Evolutionary conservation across 2,329 filamentous ascomycete species (phyloP).

Genomic region (Dryadomyces quercus-mongolicae): DNA sequence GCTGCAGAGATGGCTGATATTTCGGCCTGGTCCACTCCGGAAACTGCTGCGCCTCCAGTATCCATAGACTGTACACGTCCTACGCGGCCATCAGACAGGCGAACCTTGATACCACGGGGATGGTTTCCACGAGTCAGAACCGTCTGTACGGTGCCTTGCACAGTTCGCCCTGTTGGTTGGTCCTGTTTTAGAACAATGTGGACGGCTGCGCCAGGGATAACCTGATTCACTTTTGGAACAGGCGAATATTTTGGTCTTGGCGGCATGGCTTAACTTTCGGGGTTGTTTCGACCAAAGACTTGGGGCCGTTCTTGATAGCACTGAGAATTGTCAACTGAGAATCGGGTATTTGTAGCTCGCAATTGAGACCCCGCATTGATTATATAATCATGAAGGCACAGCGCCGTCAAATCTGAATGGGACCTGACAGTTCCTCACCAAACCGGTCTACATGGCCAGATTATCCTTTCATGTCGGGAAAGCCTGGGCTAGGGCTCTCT

Average conservation of each 20-base stretch:
- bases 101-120: constrained; percentile 67
- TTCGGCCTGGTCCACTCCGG: neutral
- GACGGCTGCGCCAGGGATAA: constrained; percentile 50
- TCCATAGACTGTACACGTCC: constrained; percentile 59
- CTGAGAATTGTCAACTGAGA: too few relatives aligned
- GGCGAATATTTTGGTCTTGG: neutral
- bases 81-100: constrained; percentile 57
- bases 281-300: too few relatives aligned
- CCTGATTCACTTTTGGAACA: constrained; percentile 21
- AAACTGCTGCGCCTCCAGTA: neutral
- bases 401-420: too few relatives aligned
- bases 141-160: constrained; percentile 52
- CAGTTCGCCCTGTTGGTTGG: constrained; percentile 61
- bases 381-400: too few relatives aligned
- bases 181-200: constrained; percentile 67
- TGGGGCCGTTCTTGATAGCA: too few relatives aligned
- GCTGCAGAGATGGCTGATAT: constrained; percentile 3
- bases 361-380: too few relatives aligned
- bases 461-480: too few relatives aligned
- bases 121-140: constrained; percentile 64
- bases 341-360: too few relatives aligned
- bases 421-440: too few relatives aligned
- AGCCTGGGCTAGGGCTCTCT: too few relatives aligned
- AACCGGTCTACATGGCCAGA: too few relatives aligned
- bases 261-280: neutral